These are phyloP conservation scores for Salix caprea DNA, from an alignment of 345 rosid species.

Conservation along the genomic window DNA sequence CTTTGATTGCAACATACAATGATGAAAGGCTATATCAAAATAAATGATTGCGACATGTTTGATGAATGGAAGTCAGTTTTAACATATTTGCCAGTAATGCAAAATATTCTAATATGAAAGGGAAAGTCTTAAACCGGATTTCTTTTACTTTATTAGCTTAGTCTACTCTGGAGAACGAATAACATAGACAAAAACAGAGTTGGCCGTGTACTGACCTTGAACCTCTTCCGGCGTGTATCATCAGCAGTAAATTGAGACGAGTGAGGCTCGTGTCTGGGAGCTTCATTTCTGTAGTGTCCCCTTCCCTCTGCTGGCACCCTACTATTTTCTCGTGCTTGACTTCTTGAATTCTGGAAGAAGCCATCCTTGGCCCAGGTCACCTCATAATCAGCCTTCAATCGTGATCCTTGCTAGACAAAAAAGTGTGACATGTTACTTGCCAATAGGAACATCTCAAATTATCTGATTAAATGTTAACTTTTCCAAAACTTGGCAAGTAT, in stretches of 20 bases:
- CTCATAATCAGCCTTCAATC: constrained; percentile 74
- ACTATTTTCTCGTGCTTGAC: constrained; percentile 36
- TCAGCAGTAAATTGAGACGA: constrained; percentile 36
- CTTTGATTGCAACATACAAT: not conserved
- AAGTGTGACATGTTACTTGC: constrained; percentile 3
- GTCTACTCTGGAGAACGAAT: not conserved
- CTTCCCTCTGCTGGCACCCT: constrained; percentile 25
- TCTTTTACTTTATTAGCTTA: not conserved
- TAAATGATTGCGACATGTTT: too few relatives aligned
- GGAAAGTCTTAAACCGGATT: not conserved
- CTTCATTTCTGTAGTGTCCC: constrained; percentile 37
- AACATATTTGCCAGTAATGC: not conserved
- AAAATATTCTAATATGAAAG: not conserved
- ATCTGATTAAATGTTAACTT: too few relatives aligned
- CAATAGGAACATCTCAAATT: not conserved
- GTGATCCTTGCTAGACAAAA: constrained; percentile 70
- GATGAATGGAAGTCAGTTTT: not conserved
- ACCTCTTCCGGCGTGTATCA: constrained; percentile 67
- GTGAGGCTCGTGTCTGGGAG: constrained; percentile 32
- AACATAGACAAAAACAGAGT: not conserved
- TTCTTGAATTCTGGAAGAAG: constrained; percentile 56
- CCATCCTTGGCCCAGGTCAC: constrained; percentile 78
- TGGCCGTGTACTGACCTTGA: constrained; percentile 49
- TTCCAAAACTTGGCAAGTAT: too few relatives aligned
- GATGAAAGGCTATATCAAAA: too few relatives aligned